Conservation (phyloP, 2,329 filamentous ascomycete genomes). For the Sporothrix brunneoviolacea region DNA sequence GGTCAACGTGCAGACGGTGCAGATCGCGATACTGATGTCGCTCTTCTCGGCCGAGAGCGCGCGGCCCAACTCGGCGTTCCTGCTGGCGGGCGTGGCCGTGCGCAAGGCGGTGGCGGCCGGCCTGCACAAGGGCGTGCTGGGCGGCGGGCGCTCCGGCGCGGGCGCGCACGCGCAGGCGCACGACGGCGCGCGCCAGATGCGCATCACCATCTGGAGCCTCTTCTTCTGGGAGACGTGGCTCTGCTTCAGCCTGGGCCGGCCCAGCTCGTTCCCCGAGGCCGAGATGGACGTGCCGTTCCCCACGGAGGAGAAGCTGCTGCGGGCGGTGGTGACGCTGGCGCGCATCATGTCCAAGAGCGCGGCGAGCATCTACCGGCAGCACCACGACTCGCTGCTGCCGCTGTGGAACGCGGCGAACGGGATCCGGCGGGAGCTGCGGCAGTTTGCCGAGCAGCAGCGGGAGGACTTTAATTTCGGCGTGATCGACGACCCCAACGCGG, state of each 20-base stretch:
- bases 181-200: slow-evolving; percentile 13
- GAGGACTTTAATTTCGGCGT: slow-evolving; percentile 14
- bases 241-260: slow-evolving; percentile 17
- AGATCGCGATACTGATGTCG: slow-evolving; percentile 19
- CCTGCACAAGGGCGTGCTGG: slow-evolving; percentile 17
- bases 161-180: neutral
- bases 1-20: slow-evolving; percentile 18
- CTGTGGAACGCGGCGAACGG: slow-evolving; percentile 19
- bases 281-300: slow-evolving; percentile 18
- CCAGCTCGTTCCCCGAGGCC: slow-evolving; percentile 16
- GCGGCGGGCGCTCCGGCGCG: neutral
- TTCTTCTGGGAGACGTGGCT: slow-evolving; percentile 20
- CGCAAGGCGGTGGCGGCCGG: slow-evolving; percentile 18
- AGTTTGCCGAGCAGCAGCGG: slow-evolving; percentile 16
- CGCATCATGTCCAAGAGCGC: slow-evolving; percentile 17
- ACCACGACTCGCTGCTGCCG: slow-evolving; percentile 17
- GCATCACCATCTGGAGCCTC: slow-evolving; percentile 16
- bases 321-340: slow-evolving; percentile 12
- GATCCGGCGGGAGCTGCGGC: slow-evolving; percentile 14
- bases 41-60: slow-evolving; percentile 15
- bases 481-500: slow-evolving; percentile 10
- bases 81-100: slow-evolving; percentile 14
- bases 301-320: slow-evolving; percentile 16
- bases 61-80: slow-evolving; percentile 15
- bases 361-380: slow-evolving; percentile 15